Evolutionary conservation across 129 eudicot genomes (phyloP).

Genomic region (Sambucus nigra): DNA sequence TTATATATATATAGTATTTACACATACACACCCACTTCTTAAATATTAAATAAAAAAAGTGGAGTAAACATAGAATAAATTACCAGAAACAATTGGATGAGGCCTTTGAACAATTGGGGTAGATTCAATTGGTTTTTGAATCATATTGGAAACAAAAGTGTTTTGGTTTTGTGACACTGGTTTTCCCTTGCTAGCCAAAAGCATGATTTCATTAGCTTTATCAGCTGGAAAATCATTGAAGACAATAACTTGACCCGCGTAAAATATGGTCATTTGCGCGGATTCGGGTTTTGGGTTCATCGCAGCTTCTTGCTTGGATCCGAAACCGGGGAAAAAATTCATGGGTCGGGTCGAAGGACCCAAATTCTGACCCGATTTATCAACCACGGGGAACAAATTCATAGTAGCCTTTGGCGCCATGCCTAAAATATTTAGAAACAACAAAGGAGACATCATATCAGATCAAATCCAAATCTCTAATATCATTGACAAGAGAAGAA

Average conservation of each 20-base stretch:
- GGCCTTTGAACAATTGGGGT: constrained; percentile 1
- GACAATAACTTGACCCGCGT: constrained; percentile 50
- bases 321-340: constrained; percentile 20
- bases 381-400: constrained; percentile 39
- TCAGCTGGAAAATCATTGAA: constrained; percentile 45
- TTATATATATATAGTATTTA: too few relatives aligned
- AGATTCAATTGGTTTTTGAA: constrained; percentile 23
- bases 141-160: constrained; percentile 2
- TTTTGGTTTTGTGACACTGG: not conserved
- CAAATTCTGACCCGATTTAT: constrained; percentile 9
- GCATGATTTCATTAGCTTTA: constrained; percentile 46
- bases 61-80: not conserved
- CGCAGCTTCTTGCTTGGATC: too few relatives aligned
- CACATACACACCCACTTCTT: too few relatives aligned
- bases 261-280: constrained; percentile 56
- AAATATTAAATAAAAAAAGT: not conserved
- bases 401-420: not conserved
- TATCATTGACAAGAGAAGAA: too few relatives aligned
- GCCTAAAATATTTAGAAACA: not conserved
- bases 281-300: constrained; percentile 18
- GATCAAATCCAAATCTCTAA: too few relatives aligned
- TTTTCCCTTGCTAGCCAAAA: constrained; percentile 34
- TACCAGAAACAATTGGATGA: constrained; percentile 41
- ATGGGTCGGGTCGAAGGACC: not conserved
- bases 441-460: not conserved